phyloP scores from a whole-genome alignment of 768 basidiomycete species.

The Pleurotus platypus region DNA sequence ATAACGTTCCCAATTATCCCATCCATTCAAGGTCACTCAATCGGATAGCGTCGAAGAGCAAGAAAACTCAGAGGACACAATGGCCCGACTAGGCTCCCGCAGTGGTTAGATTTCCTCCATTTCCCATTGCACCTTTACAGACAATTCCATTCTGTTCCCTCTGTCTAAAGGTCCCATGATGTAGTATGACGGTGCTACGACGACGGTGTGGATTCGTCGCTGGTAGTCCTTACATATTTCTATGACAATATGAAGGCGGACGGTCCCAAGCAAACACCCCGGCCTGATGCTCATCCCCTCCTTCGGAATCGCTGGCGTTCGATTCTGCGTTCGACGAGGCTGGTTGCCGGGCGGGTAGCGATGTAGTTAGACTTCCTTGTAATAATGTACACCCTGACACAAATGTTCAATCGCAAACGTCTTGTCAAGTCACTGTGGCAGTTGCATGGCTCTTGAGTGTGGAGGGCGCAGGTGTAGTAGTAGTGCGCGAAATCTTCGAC shows the following conservation, averaged over 20 bases:
- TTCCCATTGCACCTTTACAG: slow-evolving; percentile 11
- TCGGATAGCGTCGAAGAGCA: slow-evolving; percentile 83
- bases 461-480: not conserved
- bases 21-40: slow-evolving; percentile 67
- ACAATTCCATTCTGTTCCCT: slow-evolving; percentile 11
- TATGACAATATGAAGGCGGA: too few relatives aligned
- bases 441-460: not conserved
- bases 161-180: slow-evolving; percentile 42
- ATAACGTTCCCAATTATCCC: not conserved
- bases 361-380: too few relatives aligned
- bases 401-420: too few relatives aligned
- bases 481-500: slow-evolving; percentile 23
- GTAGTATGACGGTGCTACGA: slow-evolving; percentile 17
- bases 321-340: too few relatives aligned
- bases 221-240: too few relatives aligned
- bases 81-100: slow-evolving; percentile 74
- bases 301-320: too few relatives aligned
- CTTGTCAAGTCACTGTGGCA: not conserved
- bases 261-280: too few relatives aligned
- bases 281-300: too few relatives aligned
- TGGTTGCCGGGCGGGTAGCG: too few relatives aligned
- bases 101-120: slow-evolving; percentile 48
- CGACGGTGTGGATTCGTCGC: too few relatives aligned
- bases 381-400: too few relatives aligned
- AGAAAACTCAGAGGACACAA: slow-evolving; percentile 78